Base-by-base conservation (phyloP, 2,329 filamentous ascomycete species). In the Mariannaea sp. region DNA sequence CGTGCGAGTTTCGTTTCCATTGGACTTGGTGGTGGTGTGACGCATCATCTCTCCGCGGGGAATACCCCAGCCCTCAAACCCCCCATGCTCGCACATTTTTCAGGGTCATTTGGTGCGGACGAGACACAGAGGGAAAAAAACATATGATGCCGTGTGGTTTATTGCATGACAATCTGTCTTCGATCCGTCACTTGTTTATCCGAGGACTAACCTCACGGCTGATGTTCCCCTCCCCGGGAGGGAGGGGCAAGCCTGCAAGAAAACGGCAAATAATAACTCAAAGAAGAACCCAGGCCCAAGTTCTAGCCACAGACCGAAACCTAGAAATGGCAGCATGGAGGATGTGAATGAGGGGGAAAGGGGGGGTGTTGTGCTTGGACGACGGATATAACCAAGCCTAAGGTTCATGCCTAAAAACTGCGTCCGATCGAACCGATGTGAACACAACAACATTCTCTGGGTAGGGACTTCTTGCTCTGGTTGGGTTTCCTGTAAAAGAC, bases 1-100 rank as follows among this genome's bases (percentile, higher is more conserved):
- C 29, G 36, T 27, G 38, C 13, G 26, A 19, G 26, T 12, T 17
- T 19, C 14, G 14, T 12, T 17, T 9, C 26, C 7, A 13, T 35
- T 42, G 45, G 36, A 20, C 10, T 16, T 20, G 27, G n/a, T n/a
- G n/a, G 32, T 30, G 27, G 38, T 54, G 44, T 54, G 51, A 49
- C 14, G 27, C 32, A 40, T 54, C 51, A 54, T 22, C 27, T 32
- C 16, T 26, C 44, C 20, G 33, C 32, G 42, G 49, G 49, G 44
- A 39, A 49, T 24, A 29, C 29, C 30, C 40, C 39, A 35, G 39
- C 42, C 26, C 29, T 24, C 19, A 39, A 20, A 10, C 20, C 19
- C 19, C 6, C 22, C 29, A 24, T 14, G 22, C 33, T 10, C 13
- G 17, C 22, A 4, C 32, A 17, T 20, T 16, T 14, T 35, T 35